Evolutionary conservation across 2,329 filamentous ascomycete genomes (phyloP).

Genomic region (Arthroderma sp.): DNA sequence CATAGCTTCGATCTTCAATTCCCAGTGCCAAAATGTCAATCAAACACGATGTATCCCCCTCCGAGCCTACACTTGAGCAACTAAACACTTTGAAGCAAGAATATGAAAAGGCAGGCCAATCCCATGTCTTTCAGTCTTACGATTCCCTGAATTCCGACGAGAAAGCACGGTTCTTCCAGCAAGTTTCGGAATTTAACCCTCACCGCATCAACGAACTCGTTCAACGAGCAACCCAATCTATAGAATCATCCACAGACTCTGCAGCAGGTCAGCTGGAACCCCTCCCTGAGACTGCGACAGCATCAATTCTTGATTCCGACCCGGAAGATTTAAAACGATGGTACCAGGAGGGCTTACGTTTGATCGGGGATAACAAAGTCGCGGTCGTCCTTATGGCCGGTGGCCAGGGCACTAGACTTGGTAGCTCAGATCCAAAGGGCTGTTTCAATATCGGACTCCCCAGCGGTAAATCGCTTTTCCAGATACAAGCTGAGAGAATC

Average conservation of each 20-base stretch:
- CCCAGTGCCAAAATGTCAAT: too few species aligned
- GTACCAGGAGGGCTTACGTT: conserved; percentile 58
- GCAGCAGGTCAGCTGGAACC: conserved; percentile 56
- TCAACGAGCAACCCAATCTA: conserved; percentile 63
- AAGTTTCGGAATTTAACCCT: conserved; percentile 72
- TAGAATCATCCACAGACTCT: conserved; percentile 39
- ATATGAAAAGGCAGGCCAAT: conserved; percentile 62
- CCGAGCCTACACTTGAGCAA: too few species aligned
- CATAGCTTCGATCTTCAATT: conserved; percentile 34
- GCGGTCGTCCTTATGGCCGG: conserved; percentile 93
- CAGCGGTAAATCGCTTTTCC: conserved; percentile 87
- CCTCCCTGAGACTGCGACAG: conserved; percentile 71
- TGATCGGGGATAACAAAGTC: conserved; percentile 56
- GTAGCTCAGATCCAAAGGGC: conserved; percentile 90
- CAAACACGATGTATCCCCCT: too few species aligned
- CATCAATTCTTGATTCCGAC: conserved; percentile 83
- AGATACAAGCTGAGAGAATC: conserved; percentile 93
- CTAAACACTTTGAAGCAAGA: conserved; percentile 43
- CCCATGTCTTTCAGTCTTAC: conserved; percentile 77
- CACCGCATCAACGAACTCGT: conserved; percentile 77
- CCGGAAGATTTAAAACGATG: conserved; percentile 65
- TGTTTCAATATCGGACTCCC: conserved; percentile 95
- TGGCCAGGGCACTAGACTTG: conserved; percentile 86
- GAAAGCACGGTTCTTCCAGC: conserved; percentile 65
- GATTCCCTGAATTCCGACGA: conserved; percentile 61